Percentiles rank a stretch among this genome's conserved stretches.
Conservation (phyloP, 306 rosid genomes). For the Adenanthera pavonina region DNA sequence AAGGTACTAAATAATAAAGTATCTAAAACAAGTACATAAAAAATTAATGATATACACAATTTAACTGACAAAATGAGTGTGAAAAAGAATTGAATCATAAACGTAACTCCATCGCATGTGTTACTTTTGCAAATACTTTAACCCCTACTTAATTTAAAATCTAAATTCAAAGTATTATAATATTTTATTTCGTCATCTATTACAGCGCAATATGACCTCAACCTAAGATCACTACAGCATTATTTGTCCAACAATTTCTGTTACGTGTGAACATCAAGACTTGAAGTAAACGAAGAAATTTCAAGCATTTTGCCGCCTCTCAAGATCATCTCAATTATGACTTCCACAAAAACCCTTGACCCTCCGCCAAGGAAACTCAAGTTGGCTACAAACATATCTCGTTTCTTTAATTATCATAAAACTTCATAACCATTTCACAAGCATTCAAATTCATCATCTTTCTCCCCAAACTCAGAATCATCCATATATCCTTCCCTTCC, state of each 20-base stretch:
- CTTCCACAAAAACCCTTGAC: background rate
- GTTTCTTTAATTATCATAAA: background rate
- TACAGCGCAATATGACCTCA: too few relatives aligned
- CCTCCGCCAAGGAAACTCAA: constrained; percentile 6
- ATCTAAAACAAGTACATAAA: too few relatives aligned
- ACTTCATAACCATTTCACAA: background rate
- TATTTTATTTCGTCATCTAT: too few relatives aligned
- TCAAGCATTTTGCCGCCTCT: background rate
- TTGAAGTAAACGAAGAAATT: background rate
- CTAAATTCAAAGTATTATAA: too few relatives aligned
- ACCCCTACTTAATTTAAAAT: too few relatives aligned
- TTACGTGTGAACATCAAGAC: constrained; percentile 13
- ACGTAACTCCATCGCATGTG: too few relatives aligned
- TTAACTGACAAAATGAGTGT: too few relatives aligned
- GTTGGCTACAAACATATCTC: background rate
- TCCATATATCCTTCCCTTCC: constrained; percentile 3
- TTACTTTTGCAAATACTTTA: too few relatives aligned
- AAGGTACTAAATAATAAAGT: too few relatives aligned
- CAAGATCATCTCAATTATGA: background rate
- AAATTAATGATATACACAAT: too few relatives aligned
- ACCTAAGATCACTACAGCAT: background rate
- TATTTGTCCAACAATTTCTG: background rate
- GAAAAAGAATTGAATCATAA: too few relatives aligned
- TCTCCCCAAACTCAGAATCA: background rate
- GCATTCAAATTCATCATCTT: background rate